phyloP scores from a whole-genome alignment of 805 yeast genomes.

The Candida taoyuanica region DNA sequence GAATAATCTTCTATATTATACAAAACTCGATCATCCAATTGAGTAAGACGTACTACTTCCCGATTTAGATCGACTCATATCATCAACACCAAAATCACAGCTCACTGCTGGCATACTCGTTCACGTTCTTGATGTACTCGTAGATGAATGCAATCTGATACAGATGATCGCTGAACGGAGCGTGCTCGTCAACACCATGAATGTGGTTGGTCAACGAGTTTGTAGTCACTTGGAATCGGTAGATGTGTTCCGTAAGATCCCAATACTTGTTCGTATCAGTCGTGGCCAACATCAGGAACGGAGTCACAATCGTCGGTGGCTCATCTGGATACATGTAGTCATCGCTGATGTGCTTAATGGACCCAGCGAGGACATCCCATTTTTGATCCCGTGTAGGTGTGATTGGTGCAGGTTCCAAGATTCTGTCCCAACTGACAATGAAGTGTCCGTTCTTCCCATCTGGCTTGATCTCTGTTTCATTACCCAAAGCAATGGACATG shows the following conservation, averaged over 20 bases:
- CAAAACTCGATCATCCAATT: too few species aligned
- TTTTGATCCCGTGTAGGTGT: constrained; percentile 41
- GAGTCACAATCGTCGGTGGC: constrained; percentile 11
- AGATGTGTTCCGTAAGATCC: constrained; percentile 18
- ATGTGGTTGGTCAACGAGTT: constrained; percentile 8
- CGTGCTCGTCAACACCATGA: constrained; percentile 20
- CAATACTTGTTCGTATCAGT: constrained; percentile 18
- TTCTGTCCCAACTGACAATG: constrained; percentile 26
- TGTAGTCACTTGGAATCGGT: constrained; percentile 14
- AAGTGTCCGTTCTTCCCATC: constrained; percentile 37
- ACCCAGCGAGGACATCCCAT: constrained; percentile 57
- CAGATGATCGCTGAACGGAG: constrained; percentile 16
- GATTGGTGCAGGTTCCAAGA: constrained; percentile 47
- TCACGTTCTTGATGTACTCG: constrained; percentile 15
- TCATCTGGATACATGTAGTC: constrained; percentile 32
- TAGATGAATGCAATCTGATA: constrained; percentile 16
- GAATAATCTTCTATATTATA: background rate
- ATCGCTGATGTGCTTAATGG: constrained; percentile 54
- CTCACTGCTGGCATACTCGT: constrained; percentile 8
- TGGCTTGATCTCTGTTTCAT: constrained; percentile 4
- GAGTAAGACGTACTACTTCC: too few species aligned
- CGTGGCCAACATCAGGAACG: constrained; percentile 15
- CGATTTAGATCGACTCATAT: too few species aligned
- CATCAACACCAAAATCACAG: background rate
- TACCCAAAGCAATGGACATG: constrained; percentile 21